Conservation (phyloP, 768 basidiomycete genomes). For the Tephrocybe sp. region DNA sequence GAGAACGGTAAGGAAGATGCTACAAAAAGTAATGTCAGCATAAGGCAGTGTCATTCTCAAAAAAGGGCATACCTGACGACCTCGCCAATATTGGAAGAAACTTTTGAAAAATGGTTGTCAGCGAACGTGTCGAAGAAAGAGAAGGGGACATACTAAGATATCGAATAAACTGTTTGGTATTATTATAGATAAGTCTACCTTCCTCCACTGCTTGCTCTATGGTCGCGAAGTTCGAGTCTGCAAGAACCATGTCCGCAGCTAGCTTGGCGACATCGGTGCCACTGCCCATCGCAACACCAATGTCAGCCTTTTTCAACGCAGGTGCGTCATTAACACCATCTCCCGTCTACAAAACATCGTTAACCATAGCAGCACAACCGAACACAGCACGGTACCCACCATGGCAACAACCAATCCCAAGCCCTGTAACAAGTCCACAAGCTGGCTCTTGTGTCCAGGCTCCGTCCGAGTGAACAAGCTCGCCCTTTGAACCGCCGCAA, state of each 20-base stretch:
- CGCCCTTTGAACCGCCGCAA: slow-evolving; percentile 83
- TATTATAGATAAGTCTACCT: slow-evolving; percentile 97
- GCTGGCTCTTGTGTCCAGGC: slow-evolving; percentile 90
- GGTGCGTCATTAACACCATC: slow-evolving; percentile 99
- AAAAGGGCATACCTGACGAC: slow-evolving; percentile 65
- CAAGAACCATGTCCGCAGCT: slow-evolving; percentile 97
- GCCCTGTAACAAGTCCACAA: slow-evolving; percentile 92
- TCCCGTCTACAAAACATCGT: slow-evolving; percentile 63
- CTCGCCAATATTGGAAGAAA: slow-evolving; percentile 97
- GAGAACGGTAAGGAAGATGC: slow-evolving; percentile 96
- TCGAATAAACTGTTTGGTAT: slow-evolving; percentile 99
- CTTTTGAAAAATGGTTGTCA: slow-evolving; percentile 34
- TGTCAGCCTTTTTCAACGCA: slow-evolving; percentile 94
- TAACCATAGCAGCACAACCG: not conserved
- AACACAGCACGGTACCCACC: slow-evolving; percentile 42
- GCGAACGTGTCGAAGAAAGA: not conserved
- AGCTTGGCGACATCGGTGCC: slow-evolving; percentile 98
- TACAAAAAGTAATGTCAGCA: slow-evolving; percentile 23
- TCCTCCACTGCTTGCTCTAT: slow-evolving; percentile 98
- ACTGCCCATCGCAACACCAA: slow-evolving; percentile 98
- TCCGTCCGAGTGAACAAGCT: slow-evolving; percentile 93
- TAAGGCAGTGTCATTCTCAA: slow-evolving; percentile 5
- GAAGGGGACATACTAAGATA: slow-evolving; percentile 76
- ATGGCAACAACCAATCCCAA: slow-evolving; percentile 95
- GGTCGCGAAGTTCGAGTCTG: slow-evolving; percentile 96